phyloP scores from a whole-genome alignment of 1,284 basidiomycete species.

The Trametes sp. region DNA sequence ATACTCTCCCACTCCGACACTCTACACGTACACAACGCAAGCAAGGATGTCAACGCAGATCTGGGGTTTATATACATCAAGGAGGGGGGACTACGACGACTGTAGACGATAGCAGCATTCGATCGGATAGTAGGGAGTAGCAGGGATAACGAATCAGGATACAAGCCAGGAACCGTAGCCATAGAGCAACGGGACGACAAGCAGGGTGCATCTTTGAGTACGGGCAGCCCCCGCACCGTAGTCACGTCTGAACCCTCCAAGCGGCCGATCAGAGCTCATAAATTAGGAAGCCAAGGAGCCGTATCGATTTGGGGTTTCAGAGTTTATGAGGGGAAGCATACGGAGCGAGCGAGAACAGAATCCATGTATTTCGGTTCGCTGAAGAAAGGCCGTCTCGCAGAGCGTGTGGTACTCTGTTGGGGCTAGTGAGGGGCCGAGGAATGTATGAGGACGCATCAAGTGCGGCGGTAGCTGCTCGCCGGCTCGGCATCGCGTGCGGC shows the following conservation, averaged over 20 bases:
- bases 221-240: not conserved
- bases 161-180: not conserved
- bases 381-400: conserved; percentile 6
- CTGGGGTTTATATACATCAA: conserved; percentile 17
- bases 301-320: not conserved
- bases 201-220: not conserved
- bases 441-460: conserved; percentile 30
- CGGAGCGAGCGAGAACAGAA: not conserved
- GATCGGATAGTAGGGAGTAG: not conserved
- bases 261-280: not conserved
- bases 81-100: not conserved
- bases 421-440: conserved; percentile 1
- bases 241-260: not conserved
- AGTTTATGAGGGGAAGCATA: not conserved
- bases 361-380: not conserved
- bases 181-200: not conserved
- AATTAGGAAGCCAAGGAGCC: not conserved
- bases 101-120: not conserved
- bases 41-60: conserved; percentile 10
- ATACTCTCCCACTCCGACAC: not conserved
- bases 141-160: not conserved
- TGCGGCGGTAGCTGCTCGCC: conserved; percentile 48
- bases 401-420: not conserved
- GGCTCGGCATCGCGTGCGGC: conserved; percentile 56
- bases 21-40: conserved; percentile 5